Evolutionary conservation across 371 early-diverging fungal genomes (phyloP), one percentile per base, ranked within the genome.

Genomic region (Nematocida sp.): DNA sequence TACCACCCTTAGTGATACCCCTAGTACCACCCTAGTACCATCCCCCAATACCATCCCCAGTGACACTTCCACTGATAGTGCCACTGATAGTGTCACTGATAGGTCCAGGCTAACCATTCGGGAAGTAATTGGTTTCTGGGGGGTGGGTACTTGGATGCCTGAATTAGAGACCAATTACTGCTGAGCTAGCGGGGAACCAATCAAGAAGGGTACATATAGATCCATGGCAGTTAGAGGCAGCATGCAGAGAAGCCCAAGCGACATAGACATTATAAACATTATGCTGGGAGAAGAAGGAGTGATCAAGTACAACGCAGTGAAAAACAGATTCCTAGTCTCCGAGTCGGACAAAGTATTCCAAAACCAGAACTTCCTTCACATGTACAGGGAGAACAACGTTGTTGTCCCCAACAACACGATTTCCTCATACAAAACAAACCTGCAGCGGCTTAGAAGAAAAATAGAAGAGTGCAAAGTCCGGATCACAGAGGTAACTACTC

Each of bases 261-360:
- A 57, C 17, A 11, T 70, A 38, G 62, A 49, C 36, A 70, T 70
- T 46, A 70, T 70, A 70, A 60, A 70, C 48, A 34, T 17, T 21
- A 37, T 70, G 15, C 52, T 70, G 29, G 74, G 56, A 48, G 74
- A 70, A 17, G 45, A 76, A 49, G 74, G 74, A 4, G 8, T 70
- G n/a, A 13, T 70, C 17, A 38, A 56, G 31, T 70, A 70, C 58
- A 70, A 57, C 19, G 74, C 74, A 19, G 32, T 62, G 17, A 70
- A 70, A 34, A 60, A 57, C 74, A 48, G 74, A 25, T 70, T 70
- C 43, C 7, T 41, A 7, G n/a, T 11, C 19, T 31, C 57, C 7
- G 57, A 67, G 27, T 13, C 34, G 23, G 29, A 27, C 46, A 11
- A 17, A 50, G n/a, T 4, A 17, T 1, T 29, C 25, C 63, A 32